A percentile compares a stretch with the other conserved stretches of the same genome.
These are phyloP conservation scores for Coprinopsis strossmayeri DNA, from an alignment of 768 basidiomycete genomes.

Conservation along the genomic window DNA sequence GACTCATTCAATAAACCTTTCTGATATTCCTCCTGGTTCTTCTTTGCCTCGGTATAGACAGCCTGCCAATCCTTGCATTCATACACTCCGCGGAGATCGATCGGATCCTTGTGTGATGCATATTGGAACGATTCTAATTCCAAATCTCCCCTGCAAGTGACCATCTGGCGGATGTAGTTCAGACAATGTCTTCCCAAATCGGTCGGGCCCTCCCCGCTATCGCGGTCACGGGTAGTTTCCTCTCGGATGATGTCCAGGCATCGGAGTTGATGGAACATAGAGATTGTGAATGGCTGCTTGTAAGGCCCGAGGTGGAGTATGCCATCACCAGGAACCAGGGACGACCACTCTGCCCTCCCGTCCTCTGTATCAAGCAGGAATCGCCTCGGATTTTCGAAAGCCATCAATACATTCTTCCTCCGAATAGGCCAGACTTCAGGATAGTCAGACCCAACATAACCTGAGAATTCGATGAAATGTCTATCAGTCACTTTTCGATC, in stretches of 20 bases:
- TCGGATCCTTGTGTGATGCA: conserved; percentile 25
- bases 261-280: conserved; percentile 30
- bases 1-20: conserved; percentile 3
- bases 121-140: conserved; percentile 25
- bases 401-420: conserved; percentile 23
- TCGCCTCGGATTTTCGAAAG: conserved; percentile 26
- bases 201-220: conserved; percentile 15
- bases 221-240: conserved; percentile 19
- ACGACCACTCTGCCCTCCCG: conserved; percentile 24
- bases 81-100: conserved; percentile 23
- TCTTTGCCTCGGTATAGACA: conserved; percentile 22
- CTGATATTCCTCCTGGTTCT: conserved; percentile 20
- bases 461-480: conserved; percentile 12
- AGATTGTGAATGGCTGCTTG: conserved; percentile 24
- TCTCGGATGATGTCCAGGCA: conserved; percentile 28
- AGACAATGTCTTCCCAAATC: conserved; percentile 23
- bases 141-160: conserved; percentile 25
- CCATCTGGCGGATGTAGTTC: conserved; percentile 29
- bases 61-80: conserved; percentile 30
- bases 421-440: conserved; percentile 26
- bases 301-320: conserved; percentile 26
- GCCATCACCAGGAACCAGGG: conserved; percentile 21
- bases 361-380: conserved; percentile 23
- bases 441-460: conserved; percentile 24
- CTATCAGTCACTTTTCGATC: not conserved